Evolutionary conservation across 2,329 filamentous ascomycete species (phyloP), one percentile per base, ranked within the genome.

Genomic region (Apiospora sp.): DNA sequence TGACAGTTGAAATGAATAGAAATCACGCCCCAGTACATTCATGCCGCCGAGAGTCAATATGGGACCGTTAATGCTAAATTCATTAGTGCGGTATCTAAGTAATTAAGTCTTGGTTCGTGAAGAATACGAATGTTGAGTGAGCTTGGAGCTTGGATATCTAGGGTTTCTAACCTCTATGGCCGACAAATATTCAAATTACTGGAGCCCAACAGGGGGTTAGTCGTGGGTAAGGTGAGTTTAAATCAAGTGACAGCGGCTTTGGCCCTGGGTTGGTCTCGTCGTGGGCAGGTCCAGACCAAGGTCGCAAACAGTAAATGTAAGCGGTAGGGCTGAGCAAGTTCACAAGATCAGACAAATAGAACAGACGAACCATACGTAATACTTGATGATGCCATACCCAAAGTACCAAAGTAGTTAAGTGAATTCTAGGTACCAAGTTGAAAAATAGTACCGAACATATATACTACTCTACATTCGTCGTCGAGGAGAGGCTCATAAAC

Each of bases 1-100:
- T 12, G 84, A 81, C 43, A 83, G 34, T 41, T 64, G 10, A 64
- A n/a, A 37, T 6, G 19, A 64, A 24, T 41, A 12, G 34, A 41
- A 41, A 41, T 22, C 6, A n/a, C n/a, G 22, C 19, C 46, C 22
- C 22, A n/a, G 46, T 4, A 22, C 22, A 49, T 49, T 3, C 22
- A 49, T n/a, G 19, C 2, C n/a, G 19, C 19, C 7, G 12, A 3
- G 3, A 49, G n/a, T 49, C 22, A 49, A n/a, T 22, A n/a, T 22
- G 46, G 7, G 46, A 19, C 46, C 6, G 3, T 49, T 22, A 22
- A 49, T n/a, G 46, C 46, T 8, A n/a, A 22, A 49, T n/a, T n/a
- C 46, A 10, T 8, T 49, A n/a, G 7, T n/a, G 19, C 19, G 7
- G 19, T n/a, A 22, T 19, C 46, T n/a, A 49, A 2, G 27, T 30